Evolutionary conservation across 2,329 filamentous ascomycete genomes (phyloP).

Genomic region (Byssothecium circinans): DNA sequence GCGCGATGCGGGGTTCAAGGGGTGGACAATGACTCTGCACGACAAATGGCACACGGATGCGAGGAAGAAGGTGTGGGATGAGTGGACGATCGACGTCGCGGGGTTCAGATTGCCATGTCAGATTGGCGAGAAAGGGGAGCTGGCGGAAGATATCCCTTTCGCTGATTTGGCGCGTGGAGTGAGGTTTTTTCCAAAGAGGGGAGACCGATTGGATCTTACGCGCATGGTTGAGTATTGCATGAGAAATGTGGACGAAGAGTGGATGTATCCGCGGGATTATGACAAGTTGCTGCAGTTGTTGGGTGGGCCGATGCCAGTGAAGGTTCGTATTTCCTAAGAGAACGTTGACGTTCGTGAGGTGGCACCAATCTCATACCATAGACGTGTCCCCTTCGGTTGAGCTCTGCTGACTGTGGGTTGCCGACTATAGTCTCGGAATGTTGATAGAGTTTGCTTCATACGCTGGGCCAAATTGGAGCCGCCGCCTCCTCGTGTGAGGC

Average conservation of each 20-base stretch:
- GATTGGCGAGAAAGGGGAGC: background rate
- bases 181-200: conserved; percentile 4
- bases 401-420: too few species aligned
- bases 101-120: conserved; percentile 5
- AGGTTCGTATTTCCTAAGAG: conserved; percentile 3
- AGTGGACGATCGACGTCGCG: conserved; percentile 5
- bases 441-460: too few species aligned
- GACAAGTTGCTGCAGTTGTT: conserved; percentile 3
- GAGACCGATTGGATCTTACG: conserved; percentile 12
- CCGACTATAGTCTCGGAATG: too few species aligned
- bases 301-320: conserved; percentile 1
- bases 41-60: conserved; percentile 5
- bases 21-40: conserved; percentile 22
- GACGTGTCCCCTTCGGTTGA: too few species aligned
- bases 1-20: conserved; percentile 16
- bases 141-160: conserved; percentile 5
- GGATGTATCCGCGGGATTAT: conserved; percentile 12
- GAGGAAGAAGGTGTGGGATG: conserved; percentile 11
- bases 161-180: conserved; percentile 1
- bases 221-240: conserved; percentile 7
- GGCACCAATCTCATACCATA: too few species aligned
- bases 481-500: too few species aligned
- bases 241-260: conserved; percentile 3
- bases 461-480: too few species aligned
- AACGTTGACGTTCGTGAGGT: too few species aligned